These are phyloP conservation scores for Lolium perenne DNA, from an alignment of 176 grass and related monocot species.

Conservation along the genomic window DNA sequence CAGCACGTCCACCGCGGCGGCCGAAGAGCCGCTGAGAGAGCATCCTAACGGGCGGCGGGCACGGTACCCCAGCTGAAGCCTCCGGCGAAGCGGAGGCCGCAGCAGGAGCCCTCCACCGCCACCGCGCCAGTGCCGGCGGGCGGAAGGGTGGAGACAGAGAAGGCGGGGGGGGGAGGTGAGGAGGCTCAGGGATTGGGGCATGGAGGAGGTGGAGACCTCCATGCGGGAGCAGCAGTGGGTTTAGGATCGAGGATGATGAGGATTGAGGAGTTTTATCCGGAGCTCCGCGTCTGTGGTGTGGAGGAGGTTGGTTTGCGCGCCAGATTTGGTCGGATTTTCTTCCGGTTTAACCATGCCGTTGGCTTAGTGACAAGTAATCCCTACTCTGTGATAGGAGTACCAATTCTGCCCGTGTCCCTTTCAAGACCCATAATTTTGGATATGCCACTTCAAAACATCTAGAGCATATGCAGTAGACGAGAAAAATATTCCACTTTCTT, in stretches of 20 bases:
- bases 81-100: neutral
- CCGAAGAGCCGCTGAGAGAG: neutral
- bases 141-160: conserved; percentile 17
- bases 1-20: neutral
- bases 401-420: too few relatives aligned
- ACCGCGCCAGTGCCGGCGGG: conserved; percentile 2
- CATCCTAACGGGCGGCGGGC: conserved; percentile 27
- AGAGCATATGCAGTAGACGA: too few relatives aligned
- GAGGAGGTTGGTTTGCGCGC: conserved; percentile 24
- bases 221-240: conserved; percentile 15
- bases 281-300: conserved; percentile 30
- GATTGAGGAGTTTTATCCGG: conserved; percentile 46
- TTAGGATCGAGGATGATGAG: conserved; percentile 22
- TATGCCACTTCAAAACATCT: too few relatives aligned
- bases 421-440: too few relatives aligned
- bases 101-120: conserved; percentile 26
- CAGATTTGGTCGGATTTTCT: conserved; percentile 13
- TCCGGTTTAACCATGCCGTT: neutral
- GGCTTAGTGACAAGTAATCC: neutral
- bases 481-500: too few relatives aligned
- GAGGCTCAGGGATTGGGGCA: conserved; percentile 26
- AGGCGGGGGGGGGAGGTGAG: conserved; percentile 31
- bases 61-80: neutral
- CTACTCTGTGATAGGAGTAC: neutral
- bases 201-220: conserved; percentile 42